These are phyloP conservation scores for Crithidia expoeki DNA, from an alignment of 208 protist species.

Conservation along the genomic window DNA sequence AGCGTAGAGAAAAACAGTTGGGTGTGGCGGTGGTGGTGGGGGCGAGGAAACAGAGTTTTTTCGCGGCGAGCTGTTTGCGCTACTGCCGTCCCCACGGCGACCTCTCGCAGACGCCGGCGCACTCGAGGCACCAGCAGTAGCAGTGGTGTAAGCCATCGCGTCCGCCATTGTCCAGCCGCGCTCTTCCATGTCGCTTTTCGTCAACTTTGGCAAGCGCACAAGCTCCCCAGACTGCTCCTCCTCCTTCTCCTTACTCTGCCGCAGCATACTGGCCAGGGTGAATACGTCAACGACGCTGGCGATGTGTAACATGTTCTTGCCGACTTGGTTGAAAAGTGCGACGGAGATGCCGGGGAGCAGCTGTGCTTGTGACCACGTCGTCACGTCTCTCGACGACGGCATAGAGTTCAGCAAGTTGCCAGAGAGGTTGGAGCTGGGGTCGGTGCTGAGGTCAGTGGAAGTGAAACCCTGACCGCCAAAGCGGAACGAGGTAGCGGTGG, in stretches of 20 bases:
- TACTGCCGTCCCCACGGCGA: not conserved
- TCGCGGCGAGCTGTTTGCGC: not conserved
- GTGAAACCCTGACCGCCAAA: slow-evolving; percentile 5
- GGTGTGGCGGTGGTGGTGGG: slow-evolving; percentile 6
- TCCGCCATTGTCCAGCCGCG: slow-evolving; percentile 19
- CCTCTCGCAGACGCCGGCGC: not conserved
- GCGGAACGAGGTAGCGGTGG: not conserved
- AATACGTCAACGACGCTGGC: slow-evolving; percentile 33
- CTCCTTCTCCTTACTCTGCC: slow-evolving; percentile 5
- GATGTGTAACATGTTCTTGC: slow-evolving; percentile 11
- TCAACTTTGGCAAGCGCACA: slow-evolving; percentile 11
- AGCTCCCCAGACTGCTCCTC: slow-evolving; percentile 10
- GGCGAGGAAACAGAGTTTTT: not conserved
- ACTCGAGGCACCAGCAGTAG: not conserved
- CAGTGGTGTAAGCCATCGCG: not conserved
- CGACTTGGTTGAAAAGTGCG: slow-evolving; percentile 19
- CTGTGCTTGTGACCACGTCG: slow-evolving; percentile 33
- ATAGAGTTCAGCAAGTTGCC: not conserved
- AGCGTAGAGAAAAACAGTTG: slow-evolving; percentile 34
- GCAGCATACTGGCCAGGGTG: slow-evolving; percentile 37
- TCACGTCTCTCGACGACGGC: slow-evolving; percentile 7
- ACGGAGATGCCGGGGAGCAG: slow-evolving; percentile 21
- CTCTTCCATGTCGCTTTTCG: slow-evolving; percentile 8
- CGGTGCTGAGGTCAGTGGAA: slow-evolving; percentile 19
- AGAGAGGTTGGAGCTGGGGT: slow-evolving; percentile 16